Evolutionary conservation across 768 basidiomycete genomes (phyloP), one percentile per base, ranked within the genome.

Genomic region (Russula emetica): DNA sequence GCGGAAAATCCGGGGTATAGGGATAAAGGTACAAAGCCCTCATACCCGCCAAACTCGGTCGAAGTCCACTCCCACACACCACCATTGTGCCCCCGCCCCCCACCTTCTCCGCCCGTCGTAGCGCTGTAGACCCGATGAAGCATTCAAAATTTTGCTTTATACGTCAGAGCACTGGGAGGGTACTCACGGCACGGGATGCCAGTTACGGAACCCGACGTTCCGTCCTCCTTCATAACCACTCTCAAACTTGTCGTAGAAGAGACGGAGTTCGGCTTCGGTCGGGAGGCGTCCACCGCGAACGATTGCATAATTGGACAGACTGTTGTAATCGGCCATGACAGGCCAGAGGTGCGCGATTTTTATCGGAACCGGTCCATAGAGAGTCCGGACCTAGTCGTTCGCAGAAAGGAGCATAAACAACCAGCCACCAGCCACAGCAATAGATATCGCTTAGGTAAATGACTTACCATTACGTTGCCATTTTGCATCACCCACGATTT

Each of bases 1-100:
- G 78, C 79, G 20, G 91, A 91, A 69, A 88, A 90, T 79, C 93
- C 97, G 28, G 97, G 97, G 73, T 98, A 99, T 55, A 96, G 71
- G 40, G 74, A 74, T 1, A 91, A 94, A 10, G 85, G 79, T 51
- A 79, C 79, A 72, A 88, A 99, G 0, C 92, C 94, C 2, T 92
- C 85, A 65, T 84, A 79, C 30, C 77, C 78, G 24, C 85, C 86
- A 51, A 95, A 82, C 32, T 80, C 68, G 18, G 94, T 94, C 22
- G 88, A 88, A 0, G 96, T 97, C 95, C 95, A 98, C 77, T 98
- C 94, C 94, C 96, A 99, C 18, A 97, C 88, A 6, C 97, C 97
- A 8, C 97, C 97, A 68, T 99, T 98, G 66, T 85, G 84, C 13
- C 91, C 89, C 72, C 77, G 82, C 3, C 85, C 83, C 24, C 74